Evolutionary conservation across 2,329 filamentous ascomycete species (phyloP).

Genomic region (Trichoderma asperellum): DNA sequence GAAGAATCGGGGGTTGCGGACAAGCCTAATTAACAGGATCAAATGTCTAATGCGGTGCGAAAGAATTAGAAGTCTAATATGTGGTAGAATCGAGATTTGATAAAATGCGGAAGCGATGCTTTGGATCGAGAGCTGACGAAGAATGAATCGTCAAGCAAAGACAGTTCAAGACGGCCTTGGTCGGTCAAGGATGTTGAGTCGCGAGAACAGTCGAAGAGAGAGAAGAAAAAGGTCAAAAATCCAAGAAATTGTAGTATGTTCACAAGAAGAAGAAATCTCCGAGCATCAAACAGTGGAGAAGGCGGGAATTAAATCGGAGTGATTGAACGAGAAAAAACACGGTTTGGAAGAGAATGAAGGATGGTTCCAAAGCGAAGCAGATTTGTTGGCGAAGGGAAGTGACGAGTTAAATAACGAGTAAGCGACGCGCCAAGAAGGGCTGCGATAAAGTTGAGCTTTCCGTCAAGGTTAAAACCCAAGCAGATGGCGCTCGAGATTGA

Average conservation of each 20-base stretch:
- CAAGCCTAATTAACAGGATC: conserved; percentile 21
- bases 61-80: conserved; percentile 28
- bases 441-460: conserved; percentile 14
- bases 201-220: conserved; percentile 27
- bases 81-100: conserved; percentile 20
- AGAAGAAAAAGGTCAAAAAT: conserved; percentile 28
- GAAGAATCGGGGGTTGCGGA: conserved; percentile 16
- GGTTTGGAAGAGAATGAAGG: not conserved
- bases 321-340: conserved; percentile 10
- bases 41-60: conserved; percentile 1
- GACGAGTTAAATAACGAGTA: conserved; percentile 16
- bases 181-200: not conserved
- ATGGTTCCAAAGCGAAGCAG: not conserved
- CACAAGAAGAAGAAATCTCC: conserved; percentile 28
- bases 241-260: conserved; percentile 31
- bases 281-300: conserved; percentile 8
- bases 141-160: not conserved
- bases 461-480: conserved; percentile 2
- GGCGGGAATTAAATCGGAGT: conserved; percentile 20
- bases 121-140: conserved; percentile 14
- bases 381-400: conserved; percentile 20
- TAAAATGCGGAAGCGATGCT: conserved; percentile 27
- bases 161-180: not conserved
- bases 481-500: not conserved
- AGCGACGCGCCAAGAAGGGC: conserved; percentile 10